phyloP scores from a whole-genome alignment of 345 rosid genomes.

The Kandelia obovata region DNA sequence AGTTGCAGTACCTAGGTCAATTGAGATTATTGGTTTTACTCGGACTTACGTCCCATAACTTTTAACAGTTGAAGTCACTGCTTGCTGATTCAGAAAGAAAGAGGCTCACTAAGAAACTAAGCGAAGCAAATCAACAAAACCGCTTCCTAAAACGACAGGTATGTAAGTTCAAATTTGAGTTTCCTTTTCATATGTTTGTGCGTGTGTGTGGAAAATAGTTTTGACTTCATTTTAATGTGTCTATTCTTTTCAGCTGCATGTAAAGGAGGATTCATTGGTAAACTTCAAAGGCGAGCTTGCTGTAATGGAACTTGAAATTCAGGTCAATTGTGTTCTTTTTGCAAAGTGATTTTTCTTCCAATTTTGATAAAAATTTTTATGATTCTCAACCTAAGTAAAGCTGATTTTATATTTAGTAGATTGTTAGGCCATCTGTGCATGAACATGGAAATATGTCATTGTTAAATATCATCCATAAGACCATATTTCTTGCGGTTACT shows the following conservation, averaged over 20 bases:
- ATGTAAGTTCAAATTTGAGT: slow-evolving; percentile 2
- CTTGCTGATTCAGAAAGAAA: slow-evolving; percentile 69
- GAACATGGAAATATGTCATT: not conserved
- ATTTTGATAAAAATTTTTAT: not conserved
- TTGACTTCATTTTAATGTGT: not conserved
- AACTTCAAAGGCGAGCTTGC: slow-evolving; percentile 79
- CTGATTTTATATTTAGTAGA: no score
- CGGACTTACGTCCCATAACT: not conserved
- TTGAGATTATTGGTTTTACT: not conserved
- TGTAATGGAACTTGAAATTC: slow-evolving; percentile 70
- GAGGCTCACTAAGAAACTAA: slow-evolving; percentile 59
- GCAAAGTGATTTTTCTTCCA: not conserved
- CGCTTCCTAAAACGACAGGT: slow-evolving; percentile 87
- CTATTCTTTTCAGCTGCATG: slow-evolving; percentile 43
- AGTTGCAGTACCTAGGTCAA: not conserved
- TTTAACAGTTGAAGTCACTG: slow-evolving; percentile 54
- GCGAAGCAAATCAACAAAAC: slow-evolving; percentile 97
- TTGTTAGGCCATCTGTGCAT: not conserved
- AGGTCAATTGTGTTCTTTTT: slow-evolving; percentile 41
- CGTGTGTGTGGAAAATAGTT: not conserved
- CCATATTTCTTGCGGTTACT: not conserved
- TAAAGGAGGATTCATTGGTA: slow-evolving; percentile 51
- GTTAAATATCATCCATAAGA: not conserved
- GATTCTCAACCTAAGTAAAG: not conserved
- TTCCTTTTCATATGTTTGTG: not conserved